These are phyloP conservation scores for Polyporus arcularius DNA, from an alignment of 768 basidiomycete genomes.

Conservation along the genomic window DNA sequence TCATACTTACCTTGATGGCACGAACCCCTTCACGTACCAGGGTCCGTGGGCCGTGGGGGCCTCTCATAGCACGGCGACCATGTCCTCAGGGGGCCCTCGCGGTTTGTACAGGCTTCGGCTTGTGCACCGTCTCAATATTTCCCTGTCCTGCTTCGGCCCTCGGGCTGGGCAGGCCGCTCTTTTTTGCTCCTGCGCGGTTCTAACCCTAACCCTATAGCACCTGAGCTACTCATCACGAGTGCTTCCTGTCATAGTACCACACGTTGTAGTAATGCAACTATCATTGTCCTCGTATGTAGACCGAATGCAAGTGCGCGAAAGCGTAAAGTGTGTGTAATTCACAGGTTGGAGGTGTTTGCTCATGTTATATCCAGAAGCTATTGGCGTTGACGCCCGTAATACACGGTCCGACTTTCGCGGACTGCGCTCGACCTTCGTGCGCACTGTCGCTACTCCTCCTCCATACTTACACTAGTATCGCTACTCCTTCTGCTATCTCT, in stretches of 20 bases:
- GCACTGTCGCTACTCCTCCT: too few species aligned
- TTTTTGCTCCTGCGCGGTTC: slow-evolving; percentile 6
- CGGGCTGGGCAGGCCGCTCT: slow-evolving; percentile 28
- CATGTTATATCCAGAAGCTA: too few species aligned
- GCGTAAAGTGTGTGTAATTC: too few species aligned
- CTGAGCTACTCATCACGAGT: too few species aligned
- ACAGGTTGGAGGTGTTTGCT: too few species aligned
- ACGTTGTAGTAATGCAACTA: too few species aligned
- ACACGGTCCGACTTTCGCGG: neutral
- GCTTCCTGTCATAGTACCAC: too few species aligned
- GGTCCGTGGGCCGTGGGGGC: slow-evolving; percentile 25
- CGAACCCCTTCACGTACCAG: slow-evolving; percentile 25
- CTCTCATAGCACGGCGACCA: slow-evolving; percentile 47
- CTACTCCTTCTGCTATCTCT: too few species aligned
- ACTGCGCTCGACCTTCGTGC: neutral
- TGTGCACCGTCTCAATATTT: slow-evolving; percentile 37
- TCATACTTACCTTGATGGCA: slow-evolving; percentile 31
- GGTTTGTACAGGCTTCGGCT: slow-evolving; percentile 45
- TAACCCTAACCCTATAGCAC: slow-evolving; percentile 20
- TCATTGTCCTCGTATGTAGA: too few species aligned
- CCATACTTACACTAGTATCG: too few species aligned
- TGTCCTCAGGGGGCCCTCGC: slow-evolving; percentile 47
- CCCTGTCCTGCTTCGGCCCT: slow-evolving; percentile 28
- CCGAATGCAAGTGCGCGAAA: too few species aligned
- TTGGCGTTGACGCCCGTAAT: too few species aligned